Percentiles rank a stretch among this genome's conserved stretches.
Conservation (phyloP, 768 basidiomycete genomes). For the Boletus sensibilis region DNA sequence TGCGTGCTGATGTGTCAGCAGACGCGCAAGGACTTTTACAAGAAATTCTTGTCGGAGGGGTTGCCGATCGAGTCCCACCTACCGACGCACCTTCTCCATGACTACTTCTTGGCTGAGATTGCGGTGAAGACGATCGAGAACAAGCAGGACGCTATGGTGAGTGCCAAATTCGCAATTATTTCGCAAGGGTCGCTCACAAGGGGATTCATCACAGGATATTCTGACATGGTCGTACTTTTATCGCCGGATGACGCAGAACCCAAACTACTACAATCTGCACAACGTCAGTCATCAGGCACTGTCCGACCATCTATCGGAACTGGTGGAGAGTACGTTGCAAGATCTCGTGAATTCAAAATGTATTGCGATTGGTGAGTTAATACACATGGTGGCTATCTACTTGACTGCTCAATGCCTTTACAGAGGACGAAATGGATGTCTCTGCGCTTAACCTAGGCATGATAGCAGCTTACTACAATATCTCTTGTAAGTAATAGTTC, state of each 20-base stretch:
- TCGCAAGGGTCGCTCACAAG: neutral
- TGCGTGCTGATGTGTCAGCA: constrained; percentile 98
- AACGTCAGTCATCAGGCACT: constrained; percentile 95
- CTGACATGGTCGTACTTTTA: constrained; percentile 99
- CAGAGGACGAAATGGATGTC: constrained; percentile 91
- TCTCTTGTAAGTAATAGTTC: constrained; percentile 62
- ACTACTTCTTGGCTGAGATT: constrained; percentile 98
- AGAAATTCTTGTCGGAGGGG: constrained; percentile 97
- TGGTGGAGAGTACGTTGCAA: constrained; percentile 90
- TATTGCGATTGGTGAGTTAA: constrained; percentile 72
- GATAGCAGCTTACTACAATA: constrained; percentile 97
- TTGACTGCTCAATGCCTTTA: neutral
- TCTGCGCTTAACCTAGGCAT: constrained; percentile 93
- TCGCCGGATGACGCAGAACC: constrained; percentile 95
- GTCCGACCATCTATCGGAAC: constrained; percentile 92
- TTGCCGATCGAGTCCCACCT: constrained; percentile 95
- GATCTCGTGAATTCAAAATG: constrained; percentile 95
- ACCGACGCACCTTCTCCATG: constrained; percentile 86
- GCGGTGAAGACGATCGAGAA: constrained; percentile 99
- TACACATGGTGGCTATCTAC: neutral
- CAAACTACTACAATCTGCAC: constrained; percentile 92
- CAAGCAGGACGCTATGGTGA: constrained; percentile 94
- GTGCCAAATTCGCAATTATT: neutral
- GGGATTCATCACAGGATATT: constrained; percentile 62
- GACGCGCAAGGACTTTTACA: constrained; percentile 97